Evolutionary conservation across 2,329 filamentous ascomycete species (phyloP).

Genomic region (Penicillium sp.): DNA sequence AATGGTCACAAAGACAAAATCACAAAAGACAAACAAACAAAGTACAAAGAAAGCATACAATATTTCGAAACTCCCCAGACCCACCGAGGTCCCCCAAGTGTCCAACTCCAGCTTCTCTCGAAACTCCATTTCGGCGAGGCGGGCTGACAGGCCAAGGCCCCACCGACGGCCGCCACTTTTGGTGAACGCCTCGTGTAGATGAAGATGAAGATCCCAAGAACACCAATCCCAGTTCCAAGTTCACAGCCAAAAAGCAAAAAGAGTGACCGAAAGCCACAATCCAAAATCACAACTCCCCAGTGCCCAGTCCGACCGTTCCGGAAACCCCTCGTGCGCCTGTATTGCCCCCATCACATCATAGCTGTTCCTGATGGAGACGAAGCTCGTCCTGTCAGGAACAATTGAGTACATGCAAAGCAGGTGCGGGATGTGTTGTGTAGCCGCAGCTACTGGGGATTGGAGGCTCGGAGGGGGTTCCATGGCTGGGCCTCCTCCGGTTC

Average conservation of each 20-base stretch:
- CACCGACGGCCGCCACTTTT: background rate
- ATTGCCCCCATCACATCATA: background rate
- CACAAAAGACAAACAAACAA: background rate
- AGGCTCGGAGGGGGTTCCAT: background rate
- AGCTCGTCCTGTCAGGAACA: background rate
- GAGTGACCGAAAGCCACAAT: background rate
- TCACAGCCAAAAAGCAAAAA: background rate
- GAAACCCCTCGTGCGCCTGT: background rate
- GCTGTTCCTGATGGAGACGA: background rate
- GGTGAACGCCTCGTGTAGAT: background rate
- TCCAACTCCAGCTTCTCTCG: constrained; percentile 1
- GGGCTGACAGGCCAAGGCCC: background rate
- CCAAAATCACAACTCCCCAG: background rate
- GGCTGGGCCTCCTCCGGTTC: background rate
- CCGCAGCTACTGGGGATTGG: background rate
- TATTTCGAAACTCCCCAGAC: background rate
- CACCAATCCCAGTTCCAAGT: background rate
- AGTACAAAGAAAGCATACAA: background rate
- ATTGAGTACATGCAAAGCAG: background rate
- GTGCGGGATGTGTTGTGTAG: background rate
- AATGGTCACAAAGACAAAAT: background rate
- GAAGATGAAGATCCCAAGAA: background rate
- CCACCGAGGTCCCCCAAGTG: background rate
- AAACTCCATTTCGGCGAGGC: background rate
- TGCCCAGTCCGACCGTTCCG: background rate